Percentiles rank a stretch among this genome's conserved stretches.
phyloP scores from a whole-genome alignment of 2,329 filamentous ascomycete species.

The Fonsecaea multimorphosa region DNA sequence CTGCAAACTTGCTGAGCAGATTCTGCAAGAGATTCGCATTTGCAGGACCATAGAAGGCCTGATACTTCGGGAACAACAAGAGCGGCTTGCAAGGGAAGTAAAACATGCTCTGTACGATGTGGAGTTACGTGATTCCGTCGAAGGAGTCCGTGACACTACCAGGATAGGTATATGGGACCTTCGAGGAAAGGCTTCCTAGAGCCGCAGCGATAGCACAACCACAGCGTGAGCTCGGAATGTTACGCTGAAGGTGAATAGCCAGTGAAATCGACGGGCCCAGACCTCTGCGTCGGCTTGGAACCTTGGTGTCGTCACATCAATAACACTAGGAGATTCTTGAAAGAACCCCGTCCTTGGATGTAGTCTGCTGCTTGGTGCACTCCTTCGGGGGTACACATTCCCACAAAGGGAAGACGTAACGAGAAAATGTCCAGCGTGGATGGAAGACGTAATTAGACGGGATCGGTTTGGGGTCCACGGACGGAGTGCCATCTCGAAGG shows the following conservation, averaged over 20 bases:
- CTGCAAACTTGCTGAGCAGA: conserved; percentile 15
- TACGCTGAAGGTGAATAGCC: neutral
- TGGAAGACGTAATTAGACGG: conserved; percentile 1
- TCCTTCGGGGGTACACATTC: neutral
- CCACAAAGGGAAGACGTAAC: conserved; percentile 10
- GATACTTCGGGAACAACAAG: conserved; percentile 25
- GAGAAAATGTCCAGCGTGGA: neutral
- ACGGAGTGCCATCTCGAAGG: neutral
- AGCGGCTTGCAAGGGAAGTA: conserved; percentile 22
- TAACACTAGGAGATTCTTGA: neutral
- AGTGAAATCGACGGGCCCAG: neutral
- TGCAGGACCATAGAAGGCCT: conserved; percentile 28
- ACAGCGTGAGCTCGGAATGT: neutral
- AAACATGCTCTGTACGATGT: conserved; percentile 23
- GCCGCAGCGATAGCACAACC: neutral
- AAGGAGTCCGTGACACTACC: neutral
- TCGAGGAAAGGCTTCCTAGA: neutral
- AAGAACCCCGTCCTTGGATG: neutral
- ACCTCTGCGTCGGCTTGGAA: neutral
- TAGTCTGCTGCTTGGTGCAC: neutral
- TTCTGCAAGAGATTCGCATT: conserved; percentile 29
- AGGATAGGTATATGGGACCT: conserved; percentile 28
- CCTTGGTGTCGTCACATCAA: neutral
- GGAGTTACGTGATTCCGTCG: conserved; percentile 17
- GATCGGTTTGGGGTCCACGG: neutral